Percentiles rank a stretch among this genome's conserved stretches.
Conservation (phyloP, 2,329 filamentous ascomycete species). For the Monosporascus ibericus region DNA sequence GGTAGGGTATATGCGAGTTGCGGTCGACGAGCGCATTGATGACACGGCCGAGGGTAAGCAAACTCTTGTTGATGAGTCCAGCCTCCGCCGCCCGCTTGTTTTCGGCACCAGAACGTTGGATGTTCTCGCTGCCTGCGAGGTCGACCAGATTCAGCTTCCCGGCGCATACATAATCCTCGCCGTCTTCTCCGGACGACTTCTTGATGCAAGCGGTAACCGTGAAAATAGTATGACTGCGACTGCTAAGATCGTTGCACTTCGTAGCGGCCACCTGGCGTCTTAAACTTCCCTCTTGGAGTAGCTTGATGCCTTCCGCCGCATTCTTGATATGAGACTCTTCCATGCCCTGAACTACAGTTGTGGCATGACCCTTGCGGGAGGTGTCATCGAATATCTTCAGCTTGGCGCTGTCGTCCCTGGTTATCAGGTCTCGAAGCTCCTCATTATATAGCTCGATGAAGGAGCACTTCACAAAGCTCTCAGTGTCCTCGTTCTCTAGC, state of each 20-base stretch:
- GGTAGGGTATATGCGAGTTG: conserved; percentile 78
- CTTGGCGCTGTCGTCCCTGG: conserved; percentile 74
- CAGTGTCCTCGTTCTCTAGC: conserved; percentile 69
- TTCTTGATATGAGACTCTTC: conserved; percentile 90
- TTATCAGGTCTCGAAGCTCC: conserved; percentile 84
- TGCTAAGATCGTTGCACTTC: conserved; percentile 98
- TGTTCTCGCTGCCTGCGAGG: conserved; percentile 95
- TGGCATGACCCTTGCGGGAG: conserved; percentile 74
- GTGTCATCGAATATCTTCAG: conserved; percentile 94
- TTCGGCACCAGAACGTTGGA: conserved; percentile 91
- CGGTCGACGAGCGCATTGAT: conserved; percentile 96
- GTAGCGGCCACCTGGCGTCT: conserved; percentile 97
- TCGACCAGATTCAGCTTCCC: conserved; percentile 97
- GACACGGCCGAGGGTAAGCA: conserved; percentile 89
- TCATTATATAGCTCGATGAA: conserved; percentile 99
- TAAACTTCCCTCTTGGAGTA: conserved; percentile 82
- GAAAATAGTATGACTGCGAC: conserved; percentile 94
- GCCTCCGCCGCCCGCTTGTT: conserved; percentile 96
- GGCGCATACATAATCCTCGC: conserved; percentile 82
- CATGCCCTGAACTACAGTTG: conserved; percentile 93
- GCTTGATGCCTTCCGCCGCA: conserved; percentile 77
- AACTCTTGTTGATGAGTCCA: conserved; percentile 94
- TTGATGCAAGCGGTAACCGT: conserved; percentile 92
- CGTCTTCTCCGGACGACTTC: conserved; percentile 67
- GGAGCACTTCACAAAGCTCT: conserved; percentile 92